phyloP scores from a whole-genome alignment of 345 rosid genomes.

The Toxicodendron radicans region DNA sequence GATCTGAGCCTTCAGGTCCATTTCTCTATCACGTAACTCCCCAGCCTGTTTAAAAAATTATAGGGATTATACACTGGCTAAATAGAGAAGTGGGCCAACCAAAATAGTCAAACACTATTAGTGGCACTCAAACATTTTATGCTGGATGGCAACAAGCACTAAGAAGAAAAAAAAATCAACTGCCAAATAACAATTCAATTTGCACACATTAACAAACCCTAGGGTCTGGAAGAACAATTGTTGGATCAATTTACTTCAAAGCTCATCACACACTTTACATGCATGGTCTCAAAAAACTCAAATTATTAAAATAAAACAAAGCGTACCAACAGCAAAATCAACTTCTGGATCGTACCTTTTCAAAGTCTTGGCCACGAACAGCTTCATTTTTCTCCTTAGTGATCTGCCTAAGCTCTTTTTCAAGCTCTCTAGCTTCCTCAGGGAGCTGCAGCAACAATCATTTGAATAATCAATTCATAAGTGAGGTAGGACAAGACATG shows the following conservation, averaged over 20 bases:
- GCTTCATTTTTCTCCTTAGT: constrained; percentile 97
- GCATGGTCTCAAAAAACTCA: not conserved
- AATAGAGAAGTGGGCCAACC: not conserved
- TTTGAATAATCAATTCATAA: constrained; percentile 22
- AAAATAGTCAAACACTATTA: not conserved
- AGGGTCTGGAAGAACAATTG: not conserved
- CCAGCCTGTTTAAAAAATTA: constrained; percentile 68
- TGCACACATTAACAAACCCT: not conserved
- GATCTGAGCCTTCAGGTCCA: constrained; percentile 92
- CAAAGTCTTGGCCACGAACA: constrained; percentile 91
- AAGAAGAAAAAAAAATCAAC: too few relatives aligned
- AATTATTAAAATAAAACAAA: not conserved
- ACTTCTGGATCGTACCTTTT: constrained; percentile 55
- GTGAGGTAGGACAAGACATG: not conserved
- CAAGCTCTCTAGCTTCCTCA: constrained; percentile 97
- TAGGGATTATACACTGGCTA: not conserved
- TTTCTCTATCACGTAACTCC: constrained; percentile 86
- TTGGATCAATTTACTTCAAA: not conserved
- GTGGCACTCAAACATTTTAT: not conserved
- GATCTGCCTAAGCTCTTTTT: constrained; percentile 89
- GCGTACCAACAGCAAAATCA: not conserved
- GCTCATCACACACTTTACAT: not conserved
- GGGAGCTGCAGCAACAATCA: constrained; percentile 60
- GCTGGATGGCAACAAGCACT: not conserved
- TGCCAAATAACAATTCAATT: not conserved